Percentiles rank a stretch among this genome's conserved stretches.
Evolutionary conservation across 306 rosid genomes (phyloP).

Genomic region (Cucurbita moschata): DNA sequence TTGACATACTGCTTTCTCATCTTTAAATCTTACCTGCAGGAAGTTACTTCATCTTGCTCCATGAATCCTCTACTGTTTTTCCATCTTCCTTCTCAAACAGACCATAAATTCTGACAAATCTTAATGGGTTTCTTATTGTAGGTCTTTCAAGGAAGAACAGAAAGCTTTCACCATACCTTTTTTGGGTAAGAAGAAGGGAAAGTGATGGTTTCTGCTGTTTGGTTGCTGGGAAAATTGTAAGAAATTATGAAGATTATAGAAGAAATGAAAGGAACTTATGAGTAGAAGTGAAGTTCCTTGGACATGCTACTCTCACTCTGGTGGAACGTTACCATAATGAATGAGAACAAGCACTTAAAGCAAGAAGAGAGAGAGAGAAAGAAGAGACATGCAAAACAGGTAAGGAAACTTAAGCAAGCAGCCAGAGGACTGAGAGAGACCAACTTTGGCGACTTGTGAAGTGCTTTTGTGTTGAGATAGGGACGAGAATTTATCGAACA

Average conservation of each 20-base stretch:
- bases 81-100: not conserved
- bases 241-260: not conserved
- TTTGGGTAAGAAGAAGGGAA: not conserved
- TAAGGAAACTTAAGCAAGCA: not conserved
- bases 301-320: not conserved
- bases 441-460: constrained; percentile 4
- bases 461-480: not conserved
- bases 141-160: not conserved
- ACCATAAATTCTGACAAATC: not conserved
- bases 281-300: constrained; percentile 7
- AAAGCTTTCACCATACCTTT: not conserved
- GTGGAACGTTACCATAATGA: not conserved
- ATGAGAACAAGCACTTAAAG: not conserved
- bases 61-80: not conserved
- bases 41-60: not conserved
- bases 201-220: not conserved
- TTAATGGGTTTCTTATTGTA: not conserved
- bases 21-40: constrained; percentile 3
- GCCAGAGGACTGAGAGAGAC: not conserved
- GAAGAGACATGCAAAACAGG: not conserved
- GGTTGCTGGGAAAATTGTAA: not conserved
- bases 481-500: not conserved
- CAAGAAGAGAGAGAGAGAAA: not conserved
- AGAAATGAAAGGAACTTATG: not conserved
- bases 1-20: not conserved